These are phyloP conservation scores for Endogone sp. DNA, from an alignment of 192 early-diverging fungal genomes.

Conservation along the genomic window DNA sequence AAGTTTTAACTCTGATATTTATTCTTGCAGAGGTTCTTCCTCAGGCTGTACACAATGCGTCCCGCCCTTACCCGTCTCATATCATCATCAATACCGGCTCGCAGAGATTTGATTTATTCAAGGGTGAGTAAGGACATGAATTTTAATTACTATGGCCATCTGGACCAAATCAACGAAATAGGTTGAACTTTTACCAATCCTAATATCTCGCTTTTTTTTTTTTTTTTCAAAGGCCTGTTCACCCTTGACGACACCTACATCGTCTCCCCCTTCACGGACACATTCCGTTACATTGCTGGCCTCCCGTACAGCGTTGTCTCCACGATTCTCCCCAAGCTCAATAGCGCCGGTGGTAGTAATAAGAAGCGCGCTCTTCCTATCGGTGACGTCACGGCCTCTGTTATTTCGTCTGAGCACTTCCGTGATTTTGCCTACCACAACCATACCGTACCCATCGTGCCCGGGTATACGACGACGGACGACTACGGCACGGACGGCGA, in stretches of 20 bases:
- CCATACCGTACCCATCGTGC: conserved; percentile 28
- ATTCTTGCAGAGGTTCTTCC: conserved; percentile 26
- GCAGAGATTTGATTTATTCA: conserved; percentile 43
- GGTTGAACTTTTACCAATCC: no score
- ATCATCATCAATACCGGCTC: conserved; percentile 41
- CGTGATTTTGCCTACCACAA: background rate
- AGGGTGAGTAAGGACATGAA: conserved; percentile 16
- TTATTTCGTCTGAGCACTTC: background rate
- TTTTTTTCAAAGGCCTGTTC: conserved; percentile 17
- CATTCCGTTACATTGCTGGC: conserved; percentile 28
- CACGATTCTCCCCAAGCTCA: conserved; percentile 26
- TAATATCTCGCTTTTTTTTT: background rate
- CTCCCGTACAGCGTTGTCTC: conserved; percentile 34
- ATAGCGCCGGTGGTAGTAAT: conserved; percentile 23
- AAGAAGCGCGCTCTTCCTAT: conserved; percentile 18
- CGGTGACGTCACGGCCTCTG: background rate
- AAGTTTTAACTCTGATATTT: background rate
- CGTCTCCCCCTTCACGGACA: conserved; percentile 39
- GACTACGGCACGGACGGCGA: conserved; percentile 42
- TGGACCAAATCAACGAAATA: background rate
- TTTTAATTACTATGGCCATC: no score
- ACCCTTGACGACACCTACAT: conserved; percentile 41
- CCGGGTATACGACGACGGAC: conserved; percentile 47
- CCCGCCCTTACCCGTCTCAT: conserved; percentile 33
- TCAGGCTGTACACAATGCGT: conserved; percentile 22